Evolutionary conservation across 1,139 yeast genomes (phyloP).

Genomic region (Candida sojae): DNA sequence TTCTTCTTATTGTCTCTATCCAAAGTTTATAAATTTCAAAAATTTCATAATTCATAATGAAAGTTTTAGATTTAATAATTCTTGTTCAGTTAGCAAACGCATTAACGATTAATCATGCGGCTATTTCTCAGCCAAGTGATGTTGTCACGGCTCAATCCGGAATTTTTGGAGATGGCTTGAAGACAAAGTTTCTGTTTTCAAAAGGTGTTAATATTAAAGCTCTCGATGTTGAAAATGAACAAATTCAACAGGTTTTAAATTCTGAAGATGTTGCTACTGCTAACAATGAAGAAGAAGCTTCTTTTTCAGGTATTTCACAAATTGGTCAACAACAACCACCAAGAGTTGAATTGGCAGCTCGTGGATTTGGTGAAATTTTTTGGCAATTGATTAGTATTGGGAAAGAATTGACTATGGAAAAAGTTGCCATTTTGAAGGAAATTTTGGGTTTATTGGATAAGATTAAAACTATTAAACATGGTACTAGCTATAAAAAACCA

Average conservation of each 20-base stretch:
- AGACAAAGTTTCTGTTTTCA: slow-evolving; percentile 6
- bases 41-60: slow-evolving; percentile 3
- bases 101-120: slow-evolving; percentile 9
- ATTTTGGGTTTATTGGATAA: slow-evolving; percentile 13
- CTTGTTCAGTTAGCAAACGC: slow-evolving; percentile 9
- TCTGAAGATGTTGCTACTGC: not conserved
- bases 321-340: not conserved
- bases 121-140: slow-evolving; percentile 4
- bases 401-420: slow-evolving; percentile 13
- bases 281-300: not conserved
- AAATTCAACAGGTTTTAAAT: not conserved
- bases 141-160: slow-evolving; percentile 7
- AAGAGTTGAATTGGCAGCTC: slow-evolving; percentile 7
- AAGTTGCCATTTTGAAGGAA: slow-evolving; percentile 14
- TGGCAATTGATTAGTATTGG: slow-evolving; percentile 15
- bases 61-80: slow-evolving; percentile 8
- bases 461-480: slow-evolving; percentile 8
- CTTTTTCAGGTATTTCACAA: not conserved
- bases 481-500: not conserved
- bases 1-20: not conserved
- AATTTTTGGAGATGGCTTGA: slow-evolving; percentile 7
- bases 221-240: not conserved
- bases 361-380: slow-evolving; percentile 14
- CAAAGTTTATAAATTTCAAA: not conserved
- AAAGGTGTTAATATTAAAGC: slow-evolving; percentile 8